phyloP scores from a whole-genome alignment of 2,329 filamentous ascomycete genomes.

The Penicillium digitatum region DNA sequence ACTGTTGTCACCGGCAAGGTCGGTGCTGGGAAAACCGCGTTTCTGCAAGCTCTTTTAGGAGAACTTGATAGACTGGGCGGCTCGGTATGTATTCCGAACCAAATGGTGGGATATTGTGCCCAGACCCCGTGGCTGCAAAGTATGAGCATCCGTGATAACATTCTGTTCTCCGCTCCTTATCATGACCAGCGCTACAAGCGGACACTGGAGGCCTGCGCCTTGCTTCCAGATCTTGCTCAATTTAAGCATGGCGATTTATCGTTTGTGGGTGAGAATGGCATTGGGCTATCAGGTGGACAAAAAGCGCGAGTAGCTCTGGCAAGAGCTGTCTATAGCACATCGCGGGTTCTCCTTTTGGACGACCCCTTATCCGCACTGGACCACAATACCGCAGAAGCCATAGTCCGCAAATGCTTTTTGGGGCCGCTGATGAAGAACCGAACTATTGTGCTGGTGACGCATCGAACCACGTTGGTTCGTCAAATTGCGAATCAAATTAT shows the following conservation, averaged over 20 bases:
- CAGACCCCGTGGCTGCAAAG: conserved; percentile 67
- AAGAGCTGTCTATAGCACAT: conserved; percentile 56
- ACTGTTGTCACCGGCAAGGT: conserved; percentile 63
- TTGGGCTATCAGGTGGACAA: conserved; percentile 59
- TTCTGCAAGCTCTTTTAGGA: conserved; percentile 57
- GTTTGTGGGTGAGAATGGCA: conserved; percentile 59
- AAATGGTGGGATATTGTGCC: conserved; percentile 60
- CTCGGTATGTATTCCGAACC: conserved; percentile 50
- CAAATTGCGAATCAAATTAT: conserved; percentile 70
- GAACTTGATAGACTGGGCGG: conserved; percentile 55
- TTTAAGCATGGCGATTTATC: conserved; percentile 63
- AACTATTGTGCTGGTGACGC: conserved; percentile 59
- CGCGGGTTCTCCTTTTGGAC: conserved; percentile 54
- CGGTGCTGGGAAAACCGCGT: conserved; percentile 60
- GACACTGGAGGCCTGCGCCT: conserved; percentile 62
- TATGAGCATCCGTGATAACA: conserved; percentile 67
- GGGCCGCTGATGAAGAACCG: conserved; percentile 54
- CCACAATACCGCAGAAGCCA: conserved; percentile 60
- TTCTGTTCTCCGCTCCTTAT: conserved; percentile 61
- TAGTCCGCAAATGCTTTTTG: conserved; percentile 55
- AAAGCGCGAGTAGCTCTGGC: conserved; percentile 60
- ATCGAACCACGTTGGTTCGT: conserved; percentile 66
- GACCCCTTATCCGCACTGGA: conserved; percentile 59
- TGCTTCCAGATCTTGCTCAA: conserved; percentile 58
- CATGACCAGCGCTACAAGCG: conserved; percentile 66